phyloP scores from a whole-genome alignment of 1,139 yeast genomes.

The Hemisphaericaspora xylanilytica region DNA sequence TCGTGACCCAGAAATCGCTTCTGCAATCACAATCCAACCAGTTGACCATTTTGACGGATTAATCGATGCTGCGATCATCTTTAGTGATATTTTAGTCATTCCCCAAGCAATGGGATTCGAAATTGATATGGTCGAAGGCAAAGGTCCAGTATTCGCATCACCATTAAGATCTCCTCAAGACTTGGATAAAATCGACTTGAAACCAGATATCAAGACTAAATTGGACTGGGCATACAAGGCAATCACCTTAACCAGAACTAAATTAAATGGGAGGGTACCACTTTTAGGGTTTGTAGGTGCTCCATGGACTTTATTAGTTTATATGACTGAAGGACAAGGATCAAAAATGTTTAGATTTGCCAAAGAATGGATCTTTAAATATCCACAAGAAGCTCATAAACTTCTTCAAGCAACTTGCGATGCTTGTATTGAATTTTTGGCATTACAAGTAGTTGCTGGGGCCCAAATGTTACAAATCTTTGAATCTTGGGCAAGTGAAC shows the following conservation, averaged over 20 bases:
- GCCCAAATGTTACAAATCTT: conserved; percentile 97
- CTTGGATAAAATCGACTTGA: conserved; percentile 53
- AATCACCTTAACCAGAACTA: conserved; percentile 79
- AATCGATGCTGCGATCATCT: conserved; percentile 94
- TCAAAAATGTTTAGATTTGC: conserved; percentile 87
- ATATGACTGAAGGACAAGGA: conserved; percentile 98
- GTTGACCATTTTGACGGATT: conserved; percentile 84
- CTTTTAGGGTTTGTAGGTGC: conserved; percentile 95
- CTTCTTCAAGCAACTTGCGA: conserved; percentile 79
- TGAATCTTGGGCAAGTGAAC: conserved; percentile 98
- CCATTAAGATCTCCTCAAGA: conserved; percentile 80
- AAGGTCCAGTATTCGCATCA: conserved; percentile 89
- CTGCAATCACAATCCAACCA: conserved; percentile 94
- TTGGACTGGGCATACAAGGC: conserved; percentile 95
- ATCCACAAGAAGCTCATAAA: conserved; percentile 68
- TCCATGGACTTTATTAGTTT: conserved; percentile 95
- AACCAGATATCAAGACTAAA: conserved; percentile 71
- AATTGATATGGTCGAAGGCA: conserved; percentile 90
- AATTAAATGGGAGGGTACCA: conserved; percentile 88
- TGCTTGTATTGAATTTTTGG: conserved; percentile 87
- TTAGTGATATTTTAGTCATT: conserved; percentile 90
- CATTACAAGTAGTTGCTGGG: conserved; percentile 94
- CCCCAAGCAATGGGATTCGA: conserved; percentile 99
- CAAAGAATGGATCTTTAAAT: conserved; percentile 86
- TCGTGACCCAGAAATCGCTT: conserved; percentile 88